These are phyloP conservation scores for Cystobasidium sp. DNA, from an alignment of 1,284 basidiomycete species.

Conservation along the genomic window DNA sequence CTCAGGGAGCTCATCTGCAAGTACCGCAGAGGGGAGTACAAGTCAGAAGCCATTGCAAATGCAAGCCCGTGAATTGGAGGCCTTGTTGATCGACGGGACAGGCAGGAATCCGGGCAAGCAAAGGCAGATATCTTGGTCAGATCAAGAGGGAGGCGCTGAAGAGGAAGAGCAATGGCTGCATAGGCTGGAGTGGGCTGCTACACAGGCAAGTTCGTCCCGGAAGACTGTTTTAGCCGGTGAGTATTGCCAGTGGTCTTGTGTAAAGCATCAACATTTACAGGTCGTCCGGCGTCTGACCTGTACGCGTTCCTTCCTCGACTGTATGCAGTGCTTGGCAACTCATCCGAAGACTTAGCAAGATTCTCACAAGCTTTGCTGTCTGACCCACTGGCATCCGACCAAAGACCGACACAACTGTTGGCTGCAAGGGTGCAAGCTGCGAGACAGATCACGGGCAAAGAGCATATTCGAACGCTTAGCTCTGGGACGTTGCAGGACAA, in stretches of 20 bases:
- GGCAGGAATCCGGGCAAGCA: slow-evolving; percentile 14
- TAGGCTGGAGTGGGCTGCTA: slow-evolving; percentile 14
- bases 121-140: slow-evolving; percentile 25
- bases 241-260: neutral
- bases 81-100: slow-evolving; percentile 5
- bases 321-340: slow-evolving; percentile 25
- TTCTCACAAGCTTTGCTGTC: slow-evolving; percentile 33
- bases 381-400: slow-evolving; percentile 33
- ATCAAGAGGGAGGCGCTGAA: slow-evolving; percentile 27
- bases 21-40: neutral
- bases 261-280: neutral
- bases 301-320: neutral
- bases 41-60: neutral
- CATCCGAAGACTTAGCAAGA: slow-evolving; percentile 23
- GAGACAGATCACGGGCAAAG: neutral
- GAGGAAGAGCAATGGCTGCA: slow-evolving; percentile 38
- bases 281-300: neutral
- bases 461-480: neutral
- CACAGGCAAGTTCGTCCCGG: neutral
- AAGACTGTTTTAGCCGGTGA: slow-evolving; percentile 11
- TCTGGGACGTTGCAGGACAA: neutral
- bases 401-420: neutral
- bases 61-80: neutral
- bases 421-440: neutral
- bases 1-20: no score